Conservation (phyloP, 306 rosid species). For the Vicia sativa region DNA sequence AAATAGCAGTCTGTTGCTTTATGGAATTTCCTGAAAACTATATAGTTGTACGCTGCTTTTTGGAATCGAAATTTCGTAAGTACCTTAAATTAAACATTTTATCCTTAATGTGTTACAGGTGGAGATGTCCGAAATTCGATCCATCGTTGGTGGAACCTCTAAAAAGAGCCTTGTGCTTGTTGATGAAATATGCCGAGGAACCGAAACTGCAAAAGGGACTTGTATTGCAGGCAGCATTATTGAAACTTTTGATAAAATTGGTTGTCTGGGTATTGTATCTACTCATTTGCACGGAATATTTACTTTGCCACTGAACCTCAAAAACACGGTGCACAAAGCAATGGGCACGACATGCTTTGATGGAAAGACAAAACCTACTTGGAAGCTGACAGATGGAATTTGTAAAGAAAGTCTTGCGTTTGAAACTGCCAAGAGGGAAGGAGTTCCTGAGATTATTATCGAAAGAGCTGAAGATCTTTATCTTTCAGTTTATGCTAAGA, state of each 20-base stretch:
- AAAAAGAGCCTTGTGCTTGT: conserved; percentile 87
- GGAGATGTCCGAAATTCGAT: conserved; percentile 93
- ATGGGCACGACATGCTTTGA: conserved; percentile 71
- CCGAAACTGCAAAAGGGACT: conserved; percentile 96
- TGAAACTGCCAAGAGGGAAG: conserved; percentile 91
- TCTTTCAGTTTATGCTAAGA: conserved; percentile 57
- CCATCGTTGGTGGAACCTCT: conserved; percentile 69
- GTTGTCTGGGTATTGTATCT: conserved; percentile 90
- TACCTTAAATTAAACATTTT: conserved; percentile 18
- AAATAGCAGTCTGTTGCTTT: conserved; percentile 12
- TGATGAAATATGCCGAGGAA: conserved; percentile 98
- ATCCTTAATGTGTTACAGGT: conserved; percentile 58
- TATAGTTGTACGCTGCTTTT: conserved; percentile 20
- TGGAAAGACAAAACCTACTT: conserved; percentile 81
- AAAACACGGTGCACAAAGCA: conserved; percentile 70
- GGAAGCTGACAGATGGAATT: conserved; percentile 78
- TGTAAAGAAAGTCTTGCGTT: conserved; percentile 97
- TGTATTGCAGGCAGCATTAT: conserved; percentile 93
- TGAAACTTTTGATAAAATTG: conserved; percentile 76
- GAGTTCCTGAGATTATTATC: conserved; percentile 71
- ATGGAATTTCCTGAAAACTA: conserved; percentile 1
- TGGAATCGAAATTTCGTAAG: background rate
- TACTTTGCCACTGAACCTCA: conserved; percentile 66
- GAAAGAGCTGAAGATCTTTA: conserved; percentile 80
- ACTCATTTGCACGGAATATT: conserved; percentile 95